A percentile compares a stretch with the other conserved stretches of the same genome.
Evolutionary conservation across 78 protist species (phyloP).

Genomic region (Dictyostelium firmibasis): DNA sequence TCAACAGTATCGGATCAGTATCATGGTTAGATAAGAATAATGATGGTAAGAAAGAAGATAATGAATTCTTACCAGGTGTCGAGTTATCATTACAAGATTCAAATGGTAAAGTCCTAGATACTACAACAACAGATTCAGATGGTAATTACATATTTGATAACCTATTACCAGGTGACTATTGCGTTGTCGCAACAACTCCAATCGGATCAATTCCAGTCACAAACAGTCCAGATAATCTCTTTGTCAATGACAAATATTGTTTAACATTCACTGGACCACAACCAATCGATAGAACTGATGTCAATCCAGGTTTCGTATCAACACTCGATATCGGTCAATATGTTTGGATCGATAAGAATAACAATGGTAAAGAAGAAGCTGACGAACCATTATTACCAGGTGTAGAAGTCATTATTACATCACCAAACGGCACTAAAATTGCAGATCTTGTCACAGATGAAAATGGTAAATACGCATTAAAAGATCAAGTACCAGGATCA

Average conservation of each 20-base stretch:
- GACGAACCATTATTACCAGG: slow-evolving; percentile 8
- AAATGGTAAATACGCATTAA: background rate
- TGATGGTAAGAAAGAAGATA: background rate
- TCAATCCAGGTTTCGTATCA: slow-evolving; percentile 25
- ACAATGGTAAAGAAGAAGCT: background rate
- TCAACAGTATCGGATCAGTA: too few species aligned
- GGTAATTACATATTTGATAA: slow-evolving; percentile 4
- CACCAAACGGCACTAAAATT: slow-evolving; percentile 17
- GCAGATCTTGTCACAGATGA: background rate
- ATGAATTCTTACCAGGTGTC: background rate
- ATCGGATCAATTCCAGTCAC: background rate
- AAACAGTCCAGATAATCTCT: background rate
- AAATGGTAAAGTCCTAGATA: background rate
- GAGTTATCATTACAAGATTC: background rate
- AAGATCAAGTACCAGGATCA: background rate
- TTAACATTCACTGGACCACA: background rate
- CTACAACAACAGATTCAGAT: background rate
- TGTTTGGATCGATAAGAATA: slow-evolving; percentile 9
- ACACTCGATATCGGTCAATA: background rate
- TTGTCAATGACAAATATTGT: background rate
- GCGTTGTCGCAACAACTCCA: background rate
- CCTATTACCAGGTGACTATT: background rate
- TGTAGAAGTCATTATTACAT: background rate
- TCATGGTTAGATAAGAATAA: too few species aligned
- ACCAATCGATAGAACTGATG: background rate